A percentile compares a stretch with the other conserved stretches of the same genome.
Conservation (phyloP, 257 asterid species). For the Solanum dulcamara region DNA sequence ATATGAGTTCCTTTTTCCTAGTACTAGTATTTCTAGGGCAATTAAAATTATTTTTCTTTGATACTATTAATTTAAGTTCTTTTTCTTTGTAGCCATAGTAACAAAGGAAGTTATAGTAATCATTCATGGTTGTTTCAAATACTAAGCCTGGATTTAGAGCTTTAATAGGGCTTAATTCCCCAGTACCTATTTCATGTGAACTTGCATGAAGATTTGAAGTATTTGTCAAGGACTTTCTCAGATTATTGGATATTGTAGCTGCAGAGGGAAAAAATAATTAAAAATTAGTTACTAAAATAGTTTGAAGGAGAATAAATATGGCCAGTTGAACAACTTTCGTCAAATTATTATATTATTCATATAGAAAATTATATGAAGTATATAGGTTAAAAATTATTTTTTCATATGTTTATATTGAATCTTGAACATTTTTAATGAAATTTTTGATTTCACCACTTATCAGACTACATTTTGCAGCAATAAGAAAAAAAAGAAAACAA, state of each 20-base stretch:
- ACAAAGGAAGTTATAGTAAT: conserved; percentile 52
- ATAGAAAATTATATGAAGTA: too few relatives aligned
- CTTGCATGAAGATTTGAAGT: conserved; percentile 13
- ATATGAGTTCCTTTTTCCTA: conserved; percentile 15
- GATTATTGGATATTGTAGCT: conserved; percentile 47
- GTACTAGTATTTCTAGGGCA: conserved; percentile 20
- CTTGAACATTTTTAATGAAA: too few relatives aligned
- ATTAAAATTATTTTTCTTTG: conserved; percentile 24
- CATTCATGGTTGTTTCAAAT: conserved; percentile 40
- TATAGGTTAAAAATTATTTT: not conserved
- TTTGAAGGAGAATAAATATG: too few relatives aligned
- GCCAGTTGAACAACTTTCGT: not conserved
- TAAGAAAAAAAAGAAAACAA: too few relatives aligned
- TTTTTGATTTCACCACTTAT: too few relatives aligned
- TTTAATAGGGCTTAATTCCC: conserved; percentile 45
- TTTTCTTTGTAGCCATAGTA: conserved; percentile 37
- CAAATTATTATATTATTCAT: not conserved
- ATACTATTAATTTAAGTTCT: conserved; percentile 18
- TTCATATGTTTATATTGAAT: too few relatives aligned
- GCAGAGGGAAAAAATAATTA: not conserved
- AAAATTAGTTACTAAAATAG: not conserved
- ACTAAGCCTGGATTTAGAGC: conserved; percentile 66
- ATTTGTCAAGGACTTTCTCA: conserved; percentile 31
- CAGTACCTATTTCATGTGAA: conserved; percentile 57
- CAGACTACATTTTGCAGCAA: not conserved